These are phyloP conservation scores for Ichthyophonus hoferi DNA, from an alignment of 208 protist genomes.

Conservation along the genomic window DNA sequence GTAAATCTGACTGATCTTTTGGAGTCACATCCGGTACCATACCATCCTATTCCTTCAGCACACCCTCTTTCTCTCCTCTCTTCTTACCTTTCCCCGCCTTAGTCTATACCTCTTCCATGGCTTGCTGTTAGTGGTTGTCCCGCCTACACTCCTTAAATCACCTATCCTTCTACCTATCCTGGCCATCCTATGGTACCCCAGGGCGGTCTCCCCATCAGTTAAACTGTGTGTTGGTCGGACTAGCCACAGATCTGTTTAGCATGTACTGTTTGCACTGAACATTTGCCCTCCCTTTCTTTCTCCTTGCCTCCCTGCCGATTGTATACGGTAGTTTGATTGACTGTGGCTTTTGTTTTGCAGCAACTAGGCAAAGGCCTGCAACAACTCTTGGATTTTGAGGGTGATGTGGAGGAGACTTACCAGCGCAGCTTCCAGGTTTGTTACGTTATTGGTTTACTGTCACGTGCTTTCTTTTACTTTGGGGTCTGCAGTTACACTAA, in stretches of 20 bases:
- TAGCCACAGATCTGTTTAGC: no score
- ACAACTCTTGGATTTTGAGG: conserved; percentile 57
- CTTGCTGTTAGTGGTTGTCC: no score
- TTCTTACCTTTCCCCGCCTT: not conserved
- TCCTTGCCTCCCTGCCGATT: no score
- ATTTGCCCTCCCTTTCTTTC: not conserved
- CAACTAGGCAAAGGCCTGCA: conserved; percentile 29
- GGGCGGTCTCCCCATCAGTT: no score
- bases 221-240: no score
- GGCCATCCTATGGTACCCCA: no score
- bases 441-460: not conserved
- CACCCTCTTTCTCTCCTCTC: not conserved
- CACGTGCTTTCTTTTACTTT: no score
- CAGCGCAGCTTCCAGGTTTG: conserved; percentile 31
- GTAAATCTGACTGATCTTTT: not conserved
- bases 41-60: not conserved
- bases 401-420: conserved; percentile 63
- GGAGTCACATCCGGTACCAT: not conserved
- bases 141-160: not conserved
- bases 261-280: not conserved
- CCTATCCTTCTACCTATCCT: not conserved
- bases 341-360: no score
- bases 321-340: no score
- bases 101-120: not conserved
- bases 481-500: no score